These are phyloP conservation scores for Volvariella surrecta DNA, from an alignment of 1,284 basidiomycete species.

Conservation along the genomic window DNA sequence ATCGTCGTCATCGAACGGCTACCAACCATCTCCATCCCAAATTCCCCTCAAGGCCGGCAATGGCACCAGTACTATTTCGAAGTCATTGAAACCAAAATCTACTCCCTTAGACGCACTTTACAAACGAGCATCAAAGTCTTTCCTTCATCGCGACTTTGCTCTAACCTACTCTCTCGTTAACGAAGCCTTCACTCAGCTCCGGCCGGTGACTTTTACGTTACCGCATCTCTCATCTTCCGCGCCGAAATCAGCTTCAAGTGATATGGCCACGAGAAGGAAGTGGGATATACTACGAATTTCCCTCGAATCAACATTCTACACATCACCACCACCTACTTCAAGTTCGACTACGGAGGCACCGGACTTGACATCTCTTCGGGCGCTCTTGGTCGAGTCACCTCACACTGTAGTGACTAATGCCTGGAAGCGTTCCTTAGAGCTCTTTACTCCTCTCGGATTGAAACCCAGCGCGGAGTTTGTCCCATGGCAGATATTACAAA, in stretches of 20 bases:
- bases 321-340: slow-evolving; percentile 38
- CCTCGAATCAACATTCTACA: slow-evolving; percentile 65
- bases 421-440: slow-evolving; percentile 52
- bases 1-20: slow-evolving; percentile 10
- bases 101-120: slow-evolving; percentile 51
- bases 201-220: slow-evolving; percentile 38
- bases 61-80: slow-evolving; percentile 8
- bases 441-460: slow-evolving; percentile 50
- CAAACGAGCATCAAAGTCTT: slow-evolving; percentile 65
- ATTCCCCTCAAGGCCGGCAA: slow-evolving; percentile 20
- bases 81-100: slow-evolving; percentile 12
- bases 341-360: slow-evolving; percentile 35
- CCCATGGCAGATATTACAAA: slow-evolving; percentile 58
- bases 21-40: slow-evolving; percentile 6
- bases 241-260: not conserved
- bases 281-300: slow-evolving; percentile 81
- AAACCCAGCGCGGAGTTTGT: slow-evolving; percentile 38
- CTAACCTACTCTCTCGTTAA: slow-evolving; percentile 56
- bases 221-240: slow-evolving; percentile 25
- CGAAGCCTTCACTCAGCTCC: slow-evolving; percentile 57
- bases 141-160: slow-evolving; percentile 59
- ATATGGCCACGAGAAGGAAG: slow-evolving; percentile 41
- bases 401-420: slow-evolving; percentile 47
- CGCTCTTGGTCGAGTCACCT: slow-evolving; percentile 46
- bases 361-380: slow-evolving; percentile 24